Evolutionary conservation across 768 basidiomycete species (phyloP).

Genomic region (Thelephora ganbajun): DNA sequence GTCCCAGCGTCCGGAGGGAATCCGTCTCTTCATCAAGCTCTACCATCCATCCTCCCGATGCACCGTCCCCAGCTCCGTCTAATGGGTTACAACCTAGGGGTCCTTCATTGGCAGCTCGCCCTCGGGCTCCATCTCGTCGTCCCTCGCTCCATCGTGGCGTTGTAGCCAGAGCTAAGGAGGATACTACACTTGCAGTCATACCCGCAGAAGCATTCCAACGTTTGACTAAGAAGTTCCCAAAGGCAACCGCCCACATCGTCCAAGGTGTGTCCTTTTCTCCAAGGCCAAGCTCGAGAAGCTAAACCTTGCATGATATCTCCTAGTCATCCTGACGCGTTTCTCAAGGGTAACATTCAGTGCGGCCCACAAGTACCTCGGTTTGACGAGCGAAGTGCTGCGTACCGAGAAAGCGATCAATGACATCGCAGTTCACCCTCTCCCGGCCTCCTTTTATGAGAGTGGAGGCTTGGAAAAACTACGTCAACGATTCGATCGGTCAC

Average conservation of each 20-base stretch:
- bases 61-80: conserved; percentile 12
- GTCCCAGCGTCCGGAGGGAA: conserved; percentile 27
- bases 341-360: conserved; percentile 96
- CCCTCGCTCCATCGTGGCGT: conserved; percentile 44
- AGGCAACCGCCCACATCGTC: conserved; percentile 92
- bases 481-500: conserved; percentile 68
- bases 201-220: conserved; percentile 94
- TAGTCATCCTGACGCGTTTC: conserved; percentile 87
- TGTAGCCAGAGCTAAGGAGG: conserved; percentile 86
- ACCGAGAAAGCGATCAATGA: conserved; percentile 97
- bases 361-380: conserved; percentile 88
- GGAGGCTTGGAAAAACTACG: conserved; percentile 84
- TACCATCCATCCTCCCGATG: conserved; percentile 41
- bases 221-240: conserved; percentile 91
- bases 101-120: conserved; percentile 1
- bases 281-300: conserved; percentile 3
- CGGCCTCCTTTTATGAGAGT: conserved; percentile 80
- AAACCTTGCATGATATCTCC: background rate
- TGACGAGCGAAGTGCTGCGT: conserved; percentile 88
- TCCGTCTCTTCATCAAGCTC: conserved; percentile 59
- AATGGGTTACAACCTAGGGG: conserved; percentile 1
- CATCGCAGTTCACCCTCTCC: conserved; percentile 90
- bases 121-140: conserved; percentile 9
- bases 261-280: conserved; percentile 40
- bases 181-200: conserved; percentile 95